These are phyloP conservation scores for Paramecium primaurelia DNA, from an alignment of 73 alveolate species.

Conservation along the genomic window DNA sequence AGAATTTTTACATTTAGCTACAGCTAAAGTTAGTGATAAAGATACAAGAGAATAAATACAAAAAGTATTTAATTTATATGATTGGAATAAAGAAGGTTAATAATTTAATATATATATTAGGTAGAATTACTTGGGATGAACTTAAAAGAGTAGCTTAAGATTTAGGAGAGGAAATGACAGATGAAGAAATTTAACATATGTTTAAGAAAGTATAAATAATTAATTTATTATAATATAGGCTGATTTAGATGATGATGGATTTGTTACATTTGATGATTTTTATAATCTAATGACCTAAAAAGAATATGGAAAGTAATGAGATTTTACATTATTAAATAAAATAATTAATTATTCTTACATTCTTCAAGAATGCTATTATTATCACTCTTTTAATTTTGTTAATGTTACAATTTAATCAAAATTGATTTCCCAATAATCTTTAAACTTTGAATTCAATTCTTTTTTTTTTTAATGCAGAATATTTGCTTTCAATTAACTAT, in stretches of 20 bases:
- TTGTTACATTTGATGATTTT: conserved; percentile 83
- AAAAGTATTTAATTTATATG: conserved; percentile 57
- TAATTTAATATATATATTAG: conserved; percentile 60
- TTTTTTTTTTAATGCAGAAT: background rate
- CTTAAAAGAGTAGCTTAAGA: conserved; percentile 88
- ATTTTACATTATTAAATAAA: background rate
- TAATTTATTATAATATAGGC: conserved; percentile 53
- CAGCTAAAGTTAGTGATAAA: conserved; percentile 57
- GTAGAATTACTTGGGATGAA: conserved; percentile 79
- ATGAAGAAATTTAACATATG: conserved; percentile 90
- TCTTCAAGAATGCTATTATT: background rate
- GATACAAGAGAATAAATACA: conserved; percentile 75
- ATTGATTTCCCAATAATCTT: background rate
- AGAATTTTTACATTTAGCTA: conserved; percentile 81
- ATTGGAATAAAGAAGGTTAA: conserved; percentile 39
- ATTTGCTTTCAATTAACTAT: background rate
- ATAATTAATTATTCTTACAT: background rate
- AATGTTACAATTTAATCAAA: background rate
- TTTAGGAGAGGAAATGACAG: conserved; percentile 94
- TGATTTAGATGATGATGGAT: conserved; percentile 88
- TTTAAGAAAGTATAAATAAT: conserved; percentile 59
- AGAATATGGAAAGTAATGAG: conserved; percentile 40
- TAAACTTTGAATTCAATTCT: background rate
- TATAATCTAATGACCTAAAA: conserved; percentile 76
- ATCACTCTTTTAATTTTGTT: background rate